Evolutionary conservation across 306 rosid species (phyloP), one percentile per base, ranked within the genome.

Genomic region (Vigna reflexopilosa): DNA sequence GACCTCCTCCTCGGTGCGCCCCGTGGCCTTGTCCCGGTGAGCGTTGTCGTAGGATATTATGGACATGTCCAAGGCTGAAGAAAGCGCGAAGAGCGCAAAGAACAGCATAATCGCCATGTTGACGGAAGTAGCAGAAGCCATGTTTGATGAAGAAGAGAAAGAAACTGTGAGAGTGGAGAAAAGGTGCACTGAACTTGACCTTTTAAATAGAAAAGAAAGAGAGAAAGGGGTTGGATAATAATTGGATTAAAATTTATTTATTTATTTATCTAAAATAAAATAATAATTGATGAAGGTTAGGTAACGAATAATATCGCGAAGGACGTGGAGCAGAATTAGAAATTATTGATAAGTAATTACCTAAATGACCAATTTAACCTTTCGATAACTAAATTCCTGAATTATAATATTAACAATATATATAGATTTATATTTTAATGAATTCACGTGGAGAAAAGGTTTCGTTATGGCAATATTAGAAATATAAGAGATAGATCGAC

Each of bases 1-100:
- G 9, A 93, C 85, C 68, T 96, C 91, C 1, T 83, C 84, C 20
- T 96, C 90, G 3, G 88, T 82, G 67, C 94, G 87, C 75, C 72
- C 9, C 17, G 45, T 68, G 10, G 91, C 83, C 54, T 67, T 57
- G 51, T 56, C 77, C 6, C 30, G 30, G 77, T 84, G 88, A 6
- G 17, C 19, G 10, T 59, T 45, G 80, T 89, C 91, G 90, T 86
- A 86, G 15, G 88, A 69, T 76, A 91, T 78, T 54, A 91, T 92
- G 47, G 98, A 91, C 97, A 89, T 85, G 83, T 93, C 96, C 2
- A 73, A 22, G 40, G 99, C 96, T 3, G 85, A 76, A 0, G 98
- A 87, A 2, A 84, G 2, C 11, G 93, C 30, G n/a, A 88, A 47
- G 64, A 81, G 6, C 36, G 54, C 10, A 49, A 87, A 42, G 69